phyloP scores from a whole-genome alignment of 176 grass and related monocot genomes.

The Oryza glumipatula region DNA sequence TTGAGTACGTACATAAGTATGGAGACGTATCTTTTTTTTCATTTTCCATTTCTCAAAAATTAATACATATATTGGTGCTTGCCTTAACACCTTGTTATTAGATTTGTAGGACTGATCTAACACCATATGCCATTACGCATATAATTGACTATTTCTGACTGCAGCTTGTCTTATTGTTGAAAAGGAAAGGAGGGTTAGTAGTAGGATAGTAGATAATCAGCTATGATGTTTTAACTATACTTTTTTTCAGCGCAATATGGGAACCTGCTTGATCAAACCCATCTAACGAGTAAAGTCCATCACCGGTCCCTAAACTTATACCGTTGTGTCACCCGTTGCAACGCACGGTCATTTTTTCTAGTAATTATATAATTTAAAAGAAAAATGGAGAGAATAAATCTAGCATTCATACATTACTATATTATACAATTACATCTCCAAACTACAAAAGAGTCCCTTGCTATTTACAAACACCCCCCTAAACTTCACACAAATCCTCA shows the following conservation, averaged over 20 bases:
- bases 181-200: not conserved
- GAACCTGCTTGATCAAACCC: not conserved
- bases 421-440: not conserved
- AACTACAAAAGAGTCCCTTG: not conserved
- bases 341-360: too few relatives aligned
- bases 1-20: too few relatives aligned
- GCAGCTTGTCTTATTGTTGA: not conserved
- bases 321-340: too few relatives aligned
- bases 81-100: too few relatives aligned
- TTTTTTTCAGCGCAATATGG: not conserved
- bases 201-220: not conserved
- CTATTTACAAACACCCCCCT: conserved; percentile 23
- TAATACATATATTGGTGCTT: too few relatives aligned
- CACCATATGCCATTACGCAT: too few relatives aligned
- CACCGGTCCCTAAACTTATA: too few relatives aligned
- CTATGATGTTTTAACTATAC: conserved; percentile 8
- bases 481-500: conserved; percentile 43
- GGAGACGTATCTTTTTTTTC: too few relatives aligned
- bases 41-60: too few relatives aligned
- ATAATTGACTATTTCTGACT: not conserved
- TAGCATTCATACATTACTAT: not conserved
- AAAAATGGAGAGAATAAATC: not conserved
- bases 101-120: too few relatives aligned
- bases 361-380: not conserved
- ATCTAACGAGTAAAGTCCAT: too few relatives aligned